Evolutionary conservation across 1,284 basidiomycete species (phyloP).

Genomic region (Abortiporus biennis): DNA sequence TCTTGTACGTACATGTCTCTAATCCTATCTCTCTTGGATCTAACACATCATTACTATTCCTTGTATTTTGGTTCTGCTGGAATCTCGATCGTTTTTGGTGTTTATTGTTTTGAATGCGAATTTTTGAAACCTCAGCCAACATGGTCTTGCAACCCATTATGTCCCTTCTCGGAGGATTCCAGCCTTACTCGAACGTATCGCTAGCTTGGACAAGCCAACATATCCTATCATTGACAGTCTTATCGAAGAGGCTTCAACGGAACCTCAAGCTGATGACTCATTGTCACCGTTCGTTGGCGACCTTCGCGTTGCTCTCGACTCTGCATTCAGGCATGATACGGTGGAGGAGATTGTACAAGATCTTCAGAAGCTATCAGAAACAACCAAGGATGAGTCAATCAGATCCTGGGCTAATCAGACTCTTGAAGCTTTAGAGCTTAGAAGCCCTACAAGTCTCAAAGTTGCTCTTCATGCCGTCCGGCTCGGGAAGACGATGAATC

Average conservation of each 20-base stretch:
- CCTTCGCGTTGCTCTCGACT: conserved; percentile 72
- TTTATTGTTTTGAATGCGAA: conserved; percentile 3
- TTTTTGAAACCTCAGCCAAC: conserved; percentile 47
- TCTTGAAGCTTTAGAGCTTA: conserved; percentile 52
- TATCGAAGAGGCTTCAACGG: conserved; percentile 64
- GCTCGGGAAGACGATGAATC: conserved; percentile 53
- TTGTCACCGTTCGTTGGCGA: conserved; percentile 53
- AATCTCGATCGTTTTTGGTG: conserved; percentile 5
- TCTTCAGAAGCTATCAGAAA: conserved; percentile 41
- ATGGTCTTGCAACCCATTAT: conserved; percentile 89
- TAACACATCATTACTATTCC: conserved; percentile 9
- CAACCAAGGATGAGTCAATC: conserved; percentile 39
- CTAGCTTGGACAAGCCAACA: conserved; percentile 51
- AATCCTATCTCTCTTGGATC: not conserved
- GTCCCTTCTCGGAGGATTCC: conserved; percentile 73
- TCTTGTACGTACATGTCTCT: conserved; percentile 57
- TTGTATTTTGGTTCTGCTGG: conserved; percentile 1
- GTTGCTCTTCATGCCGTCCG: conserved; percentile 79
- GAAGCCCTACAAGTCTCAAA: conserved; percentile 89
- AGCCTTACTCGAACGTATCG: conserved; percentile 56
- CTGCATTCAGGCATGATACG: conserved; percentile 63
- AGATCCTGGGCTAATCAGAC: conserved; percentile 74
- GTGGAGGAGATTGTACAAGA: conserved; percentile 68
- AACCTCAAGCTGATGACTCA: conserved; percentile 53
- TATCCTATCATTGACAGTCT: conserved; percentile 44